Evolutionary conservation across 371 early-diverging fungal species (phyloP), one percentile per base, ranked within the genome.

Genomic region (Apophysomyces trapeziformis): DNA sequence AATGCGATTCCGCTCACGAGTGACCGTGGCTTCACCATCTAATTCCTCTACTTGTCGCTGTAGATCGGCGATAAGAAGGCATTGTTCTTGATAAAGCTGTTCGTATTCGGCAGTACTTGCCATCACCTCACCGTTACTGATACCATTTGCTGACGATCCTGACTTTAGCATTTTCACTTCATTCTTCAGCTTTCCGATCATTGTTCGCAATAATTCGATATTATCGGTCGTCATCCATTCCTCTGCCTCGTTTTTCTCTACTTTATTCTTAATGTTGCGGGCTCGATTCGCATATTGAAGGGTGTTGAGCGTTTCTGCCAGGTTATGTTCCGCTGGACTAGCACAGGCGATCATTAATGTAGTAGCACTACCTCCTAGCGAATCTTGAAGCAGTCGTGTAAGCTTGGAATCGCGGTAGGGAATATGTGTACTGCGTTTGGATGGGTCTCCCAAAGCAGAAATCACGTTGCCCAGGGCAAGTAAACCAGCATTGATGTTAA

Each of bases 401-500:
- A 99, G 85, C 72, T 99, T 99, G 11, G 95, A 94, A 74, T 99
- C 98, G 68, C 99, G 90, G 70, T 96, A 99, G 0, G 99, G 99
- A 11, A 99, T 89, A 71, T 94, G 92, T 4, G 84, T 81, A 50
- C 74, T 71, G 39, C 70, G 72, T 70, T 91, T 83, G 44, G 88
- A 78, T 44, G 94, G 88, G 71, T 98, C 99, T 21, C 94, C 95
- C n/a, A 99, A 84, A 0, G 99, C 99, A 11, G 94, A 94, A 58
- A 99, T 99, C 6, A 99, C 99, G 75, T 99, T 99, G 67, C 99
- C 99, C 16, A 99, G 86, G 0, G 98, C 98, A 41, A 99, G 84
- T 8, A 99, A 88, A 7, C 99, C 99, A 12, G 93, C 91, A 77
- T 99, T 99, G 74, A 99, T 99, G 41, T 93, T 90, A 64, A 99